Percentiles rank a stretch among this genome's conserved stretches.
Conservation (phyloP, 331 rosid species). For the Telfairia occidentalis region DNA sequence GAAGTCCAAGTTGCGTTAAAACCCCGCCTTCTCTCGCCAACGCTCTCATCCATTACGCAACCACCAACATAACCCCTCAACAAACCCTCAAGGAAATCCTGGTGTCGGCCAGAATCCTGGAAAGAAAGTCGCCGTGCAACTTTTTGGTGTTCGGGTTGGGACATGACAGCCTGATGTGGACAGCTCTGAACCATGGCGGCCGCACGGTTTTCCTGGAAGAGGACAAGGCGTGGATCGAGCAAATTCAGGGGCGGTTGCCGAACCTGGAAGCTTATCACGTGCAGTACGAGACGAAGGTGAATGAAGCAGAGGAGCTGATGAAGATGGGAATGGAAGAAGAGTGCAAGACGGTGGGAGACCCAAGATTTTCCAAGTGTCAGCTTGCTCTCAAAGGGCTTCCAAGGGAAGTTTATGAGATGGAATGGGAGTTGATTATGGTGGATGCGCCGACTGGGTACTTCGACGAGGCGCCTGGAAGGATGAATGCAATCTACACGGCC, state of each 20-base stretch:
- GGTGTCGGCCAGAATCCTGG: conserved; percentile 48
- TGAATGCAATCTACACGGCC: conserved; percentile 84
- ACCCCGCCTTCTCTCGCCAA: conserved; percentile 56
- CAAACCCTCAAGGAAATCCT: conserved; percentile 65
- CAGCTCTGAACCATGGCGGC: conserved; percentile 78
- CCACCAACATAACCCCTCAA: conserved; percentile 79
- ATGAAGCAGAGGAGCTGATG: conserved; percentile 50
- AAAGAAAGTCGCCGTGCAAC: conserved; percentile 71
- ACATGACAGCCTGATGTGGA: conserved; percentile 88
- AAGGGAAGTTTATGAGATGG: conserved; percentile 49
- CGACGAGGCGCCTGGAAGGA: conserved; percentile 78
- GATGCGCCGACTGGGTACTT: conserved; percentile 87
- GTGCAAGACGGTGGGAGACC: conserved; percentile 49
- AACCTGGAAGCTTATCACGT: conserved; percentile 59
- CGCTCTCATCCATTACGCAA: conserved; percentile 72
- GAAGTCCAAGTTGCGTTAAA: conserved; percentile 59
- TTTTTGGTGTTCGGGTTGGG: conserved; percentile 83
- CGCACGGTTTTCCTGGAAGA: conserved; percentile 83
- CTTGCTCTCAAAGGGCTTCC: conserved; percentile 63
- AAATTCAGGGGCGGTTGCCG: conserved; percentile 37
- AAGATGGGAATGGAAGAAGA: conserved; percentile 30
- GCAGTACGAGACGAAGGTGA: conserved; percentile 56
- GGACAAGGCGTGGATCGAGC: conserved; percentile 58
- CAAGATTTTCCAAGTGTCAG: conserved; percentile 54
- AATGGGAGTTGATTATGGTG: conserved; percentile 94